Conservation (phyloP, 2,329 filamentous ascomycete species). For the Exophiala bonariae region DNA sequence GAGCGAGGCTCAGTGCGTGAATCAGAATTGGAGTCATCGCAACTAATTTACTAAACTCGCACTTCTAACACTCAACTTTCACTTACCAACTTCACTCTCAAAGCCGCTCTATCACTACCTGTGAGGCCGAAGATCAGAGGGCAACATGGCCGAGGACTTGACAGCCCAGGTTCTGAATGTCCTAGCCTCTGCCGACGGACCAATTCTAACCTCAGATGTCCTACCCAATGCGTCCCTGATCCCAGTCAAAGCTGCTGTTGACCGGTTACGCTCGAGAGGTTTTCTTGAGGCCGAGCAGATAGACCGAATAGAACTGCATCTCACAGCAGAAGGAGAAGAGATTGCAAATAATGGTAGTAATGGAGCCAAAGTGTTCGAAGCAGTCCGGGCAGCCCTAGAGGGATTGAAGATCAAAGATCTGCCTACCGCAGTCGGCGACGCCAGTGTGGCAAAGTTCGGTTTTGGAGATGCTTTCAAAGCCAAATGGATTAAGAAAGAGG, state of each 20-base stretch:
- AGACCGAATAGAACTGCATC: conserved; percentile 72
- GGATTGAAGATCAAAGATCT: conserved; percentile 79
- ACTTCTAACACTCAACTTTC: not conserved
- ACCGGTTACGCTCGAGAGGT: conserved; percentile 77
- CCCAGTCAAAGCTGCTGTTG: conserved; percentile 81
- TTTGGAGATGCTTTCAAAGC: conserved; percentile 89
- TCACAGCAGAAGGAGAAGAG: conserved; percentile 73
- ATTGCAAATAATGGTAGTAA: conserved; percentile 76
- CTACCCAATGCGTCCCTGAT: conserved; percentile 68
- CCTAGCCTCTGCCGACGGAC: conserved; percentile 60
- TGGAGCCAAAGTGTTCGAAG: conserved; percentile 79
- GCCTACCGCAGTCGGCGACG: conserved; percentile 46
- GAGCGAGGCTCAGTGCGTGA: too few relatives aligned
- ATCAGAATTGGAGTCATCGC: conserved; percentile 14
- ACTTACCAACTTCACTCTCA: not conserved
- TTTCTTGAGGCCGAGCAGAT: conserved; percentile 87
- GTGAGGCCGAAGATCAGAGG: not conserved
- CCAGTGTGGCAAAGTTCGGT: conserved; percentile 62
- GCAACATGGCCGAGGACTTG: conserved; percentile 29
- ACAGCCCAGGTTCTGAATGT: conserved; percentile 57
- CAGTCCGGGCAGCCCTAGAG: conserved; percentile 69
- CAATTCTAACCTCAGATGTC: conserved; percentile 66
- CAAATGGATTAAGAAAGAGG: conserved; percentile 67
- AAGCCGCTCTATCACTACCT: too few relatives aligned
- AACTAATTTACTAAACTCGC: too few relatives aligned